These are phyloP conservation scores for Candida loeiensis DNA, from an alignment of 805 yeast genomes.

Conservation along the genomic window DNA sequence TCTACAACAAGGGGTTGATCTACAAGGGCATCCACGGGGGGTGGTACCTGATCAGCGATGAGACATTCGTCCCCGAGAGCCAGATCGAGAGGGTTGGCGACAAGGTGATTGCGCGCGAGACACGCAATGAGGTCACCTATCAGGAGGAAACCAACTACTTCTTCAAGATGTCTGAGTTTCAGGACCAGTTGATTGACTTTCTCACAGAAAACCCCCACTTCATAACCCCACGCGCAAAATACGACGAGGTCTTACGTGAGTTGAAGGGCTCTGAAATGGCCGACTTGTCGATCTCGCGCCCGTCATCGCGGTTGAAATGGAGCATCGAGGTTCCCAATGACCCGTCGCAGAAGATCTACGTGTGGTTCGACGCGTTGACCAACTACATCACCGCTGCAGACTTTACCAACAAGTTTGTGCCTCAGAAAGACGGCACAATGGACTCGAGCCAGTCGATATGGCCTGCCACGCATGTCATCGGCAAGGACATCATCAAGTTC, in stretches of 20 bases:
- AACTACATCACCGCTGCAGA: constrained; percentile 78
- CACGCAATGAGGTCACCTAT: constrained; percentile 70
- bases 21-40: constrained; percentile 85
- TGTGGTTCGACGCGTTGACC: constrained; percentile 93
- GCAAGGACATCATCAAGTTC: constrained; percentile 86
- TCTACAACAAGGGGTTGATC: constrained; percentile 59
- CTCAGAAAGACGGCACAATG: constrained; percentile 10
- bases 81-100: constrained; percentile 51
- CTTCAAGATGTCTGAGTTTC: constrained; percentile 67
- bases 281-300: constrained; percentile 88
- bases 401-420: constrained; percentile 29
- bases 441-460: constrained; percentile 29
- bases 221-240: constrained; percentile 62
- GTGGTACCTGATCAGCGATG: constrained; percentile 94
- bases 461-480: constrained; percentile 82
- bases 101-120: constrained; percentile 54
- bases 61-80: constrained; percentile 83
- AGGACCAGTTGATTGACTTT: constrained; percentile 46
- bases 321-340: constrained; percentile 88
- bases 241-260: constrained; percentile 53
- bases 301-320: constrained; percentile 75
- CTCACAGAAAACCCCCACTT: constrained; percentile 51
- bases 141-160: constrained; percentile 85
- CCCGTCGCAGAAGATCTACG: constrained; percentile 75
- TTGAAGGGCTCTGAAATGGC: constrained; percentile 45